Evolutionary conservation across 2,329 filamentous ascomycete genomes (phyloP), one percentile per base, ranked within the genome.

Genomic region (Aphanocladium album): DNA sequence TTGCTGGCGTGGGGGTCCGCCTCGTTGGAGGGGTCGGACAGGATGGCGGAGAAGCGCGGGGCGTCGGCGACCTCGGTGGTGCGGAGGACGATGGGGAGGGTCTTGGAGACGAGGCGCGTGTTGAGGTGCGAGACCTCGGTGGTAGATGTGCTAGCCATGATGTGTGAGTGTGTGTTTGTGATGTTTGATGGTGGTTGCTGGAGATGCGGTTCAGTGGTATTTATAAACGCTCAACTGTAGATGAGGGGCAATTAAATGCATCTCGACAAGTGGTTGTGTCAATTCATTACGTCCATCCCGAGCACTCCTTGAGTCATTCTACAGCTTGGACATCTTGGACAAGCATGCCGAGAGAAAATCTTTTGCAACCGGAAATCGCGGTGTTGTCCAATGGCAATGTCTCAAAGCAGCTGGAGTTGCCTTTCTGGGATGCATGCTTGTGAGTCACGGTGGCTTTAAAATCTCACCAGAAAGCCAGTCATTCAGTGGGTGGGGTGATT

Each of bases 81-180:
- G 63, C 69, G 68, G 33, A 71, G 69, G 27, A 62, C 47, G 60
- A 71, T 62, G 53, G 69, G 67, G 54, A 67, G 63, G 14, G 66
- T 63, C 1, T 52, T 23, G 33, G 69, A 70, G 47, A 50, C 46
- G 62, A 71, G 61, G 47, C 57, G 49, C 3, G 67, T 67, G 61
- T 64, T 30, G 52, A 70, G 66, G 59, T 70, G 68, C 51, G 57
- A 60, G 39, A 54, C 50, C 50, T 54, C 57, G 57, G 25, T 27
- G 62, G 59, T 23, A 58, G 23, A 16, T 62, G 35, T 25, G 63
- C 16, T n/a, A 1, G 57, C 27, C 64, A 63, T 65, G 43, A 25
- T 52, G 19, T 11, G 23, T 43, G 19, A 23, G 5, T 43, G 37
- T 45, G 25, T 1, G 50, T 17, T 56, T n/a, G 11, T 45, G 27